Base-by-base conservation (phyloP, 495 filamentous ascomycete genomes). In the Penicillium egyptiacum region DNA sequence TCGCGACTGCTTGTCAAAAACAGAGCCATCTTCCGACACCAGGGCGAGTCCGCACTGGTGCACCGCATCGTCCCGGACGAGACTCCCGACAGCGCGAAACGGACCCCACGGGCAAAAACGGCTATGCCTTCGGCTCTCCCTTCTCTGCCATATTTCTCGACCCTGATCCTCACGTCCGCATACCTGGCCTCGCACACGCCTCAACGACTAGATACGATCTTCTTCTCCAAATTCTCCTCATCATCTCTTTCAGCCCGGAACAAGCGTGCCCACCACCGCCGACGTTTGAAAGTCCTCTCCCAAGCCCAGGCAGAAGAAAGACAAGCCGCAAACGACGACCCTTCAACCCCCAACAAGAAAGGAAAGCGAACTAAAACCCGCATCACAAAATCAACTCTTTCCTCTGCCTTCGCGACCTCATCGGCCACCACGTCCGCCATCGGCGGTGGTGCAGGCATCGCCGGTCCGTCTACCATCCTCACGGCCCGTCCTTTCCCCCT, bases 111-210 rank as follows among this genome's bases (percentile, higher is more conserved):
- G 20, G 56, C 66, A 23, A 59, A 79, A 22, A 60, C 59, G 9
- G 64, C 64, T 14, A 65, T 69, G 11, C 65, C 73, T n/a, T 74
- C 76, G 2, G 70, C 69, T 11, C 70, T 77, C 6, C 74, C 73
- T 10, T 68, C 69, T 50, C 63, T 97, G 23, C 90, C 92, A 11
- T 88, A 90, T 60, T 91, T 89, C 65, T 86, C 94, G 20, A 87
- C 90, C 44, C 77, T 91, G 39, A 83, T 98, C 55, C 81, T 98
- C 14, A 82, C 93, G 37, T 88, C 92, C 47, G 86, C 92, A 20
- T 98, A 96, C 72, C 83, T 98, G 5, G 90, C 93, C 57, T 96
- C 92, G 4, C 89, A 92, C 75, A 98, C 90, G 65, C 85, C 89
- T 1, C 79, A 91, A 17, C 76, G 85, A 41, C 81, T 88, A 37